Base-by-base conservation (phyloP, 2,329 filamentous ascomycete species). In the Magnaporthiopsis poae region DNA sequence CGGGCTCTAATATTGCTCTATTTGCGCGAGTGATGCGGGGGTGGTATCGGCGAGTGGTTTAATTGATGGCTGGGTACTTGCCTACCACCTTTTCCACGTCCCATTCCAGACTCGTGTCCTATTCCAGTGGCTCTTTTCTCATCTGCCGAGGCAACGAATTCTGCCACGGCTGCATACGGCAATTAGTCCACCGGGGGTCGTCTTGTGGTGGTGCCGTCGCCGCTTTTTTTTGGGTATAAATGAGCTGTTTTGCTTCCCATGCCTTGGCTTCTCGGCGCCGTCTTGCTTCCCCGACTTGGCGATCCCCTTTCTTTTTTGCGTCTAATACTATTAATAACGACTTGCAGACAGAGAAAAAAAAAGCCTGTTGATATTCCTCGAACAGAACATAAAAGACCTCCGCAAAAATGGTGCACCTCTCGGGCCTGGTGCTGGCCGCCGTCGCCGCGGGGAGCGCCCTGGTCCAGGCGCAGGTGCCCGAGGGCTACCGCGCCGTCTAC, bases 401-500 rank as follows among this genome's bases (percentile, higher is more conserved):
- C 11, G 36, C 13, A 15, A 39, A 15, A 7, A 52, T 52, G 46
- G 46, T 56, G 46, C 46, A 56, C 18, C 18, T 29, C 60, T 18
- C 60, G 18, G 27, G 13, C 25, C 36, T 77, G 62, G 61, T 76
- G 64, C 59, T 75, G 5, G 69, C 75, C 27, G 71, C 79, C 66
- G 75, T 74, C 39, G 73, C 76, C 13, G 72, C 74, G 31, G 61
- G n/a, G 1, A 74, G 74, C 68, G 74, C 74, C 68, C 68, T 77
- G 0, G 73, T 75, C 65, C 76, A 78, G 35, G 35, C n/a, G 21
- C 35, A 35, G 27, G 71, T 70, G 25, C 75, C 77, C 0, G 75
- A 74, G 33, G 77, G 77, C 31, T 78, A 78, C 71, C 71, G 73
- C 35, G 74, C 71, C 21, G 78, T 79, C 12, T 75, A 76, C 69